Percentiles rank a stretch among this genome's conserved stretches.
phyloP scores from a whole-genome alignment of 106 monocot genomes.

The Platanthera guangdongensis region DNA sequence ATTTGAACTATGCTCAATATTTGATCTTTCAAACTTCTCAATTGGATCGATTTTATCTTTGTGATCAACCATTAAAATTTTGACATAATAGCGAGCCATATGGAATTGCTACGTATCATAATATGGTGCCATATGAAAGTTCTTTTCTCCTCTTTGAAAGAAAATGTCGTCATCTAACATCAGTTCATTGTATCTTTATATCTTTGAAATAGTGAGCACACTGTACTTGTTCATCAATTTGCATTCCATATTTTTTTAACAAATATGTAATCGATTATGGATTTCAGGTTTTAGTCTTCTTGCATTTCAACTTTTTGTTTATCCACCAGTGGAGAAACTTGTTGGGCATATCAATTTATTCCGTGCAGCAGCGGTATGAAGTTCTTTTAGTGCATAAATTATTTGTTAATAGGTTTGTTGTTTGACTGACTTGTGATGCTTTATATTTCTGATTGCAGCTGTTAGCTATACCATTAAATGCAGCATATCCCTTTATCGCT shows the following conservation, averaged over 20 bases:
- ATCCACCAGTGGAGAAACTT: constrained; percentile 30
- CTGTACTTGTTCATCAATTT: not conserved
- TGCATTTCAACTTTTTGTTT: constrained; percentile 38
- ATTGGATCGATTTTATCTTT: not conserved
- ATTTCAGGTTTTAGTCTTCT: constrained; percentile 46
- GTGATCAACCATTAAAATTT: not conserved
- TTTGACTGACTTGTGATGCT: not conserved
- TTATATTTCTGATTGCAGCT: constrained; percentile 32
- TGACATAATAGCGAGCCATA: not conserved
- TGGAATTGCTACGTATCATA: not conserved
- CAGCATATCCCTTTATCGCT: constrained; percentile 50
- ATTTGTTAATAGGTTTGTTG: not conserved
- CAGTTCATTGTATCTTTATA: not conserved
- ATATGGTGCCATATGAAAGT: not conserved
- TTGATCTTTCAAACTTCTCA: not conserved
- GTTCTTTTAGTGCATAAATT: not conserved
- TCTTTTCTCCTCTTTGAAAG: not conserved
- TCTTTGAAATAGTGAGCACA: not conserved
- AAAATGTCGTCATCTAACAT: not conserved
- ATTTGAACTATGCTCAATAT: not conserved
- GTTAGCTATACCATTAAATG: constrained; percentile 49
- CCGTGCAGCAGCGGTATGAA: constrained; percentile 49
- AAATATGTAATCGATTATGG: not conserved
- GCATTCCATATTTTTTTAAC: not conserved
- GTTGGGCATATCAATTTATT: constrained; percentile 35